phyloP scores from a whole-genome alignment of 768 basidiomycete species.

The Auriscalpium vulgare region DNA sequence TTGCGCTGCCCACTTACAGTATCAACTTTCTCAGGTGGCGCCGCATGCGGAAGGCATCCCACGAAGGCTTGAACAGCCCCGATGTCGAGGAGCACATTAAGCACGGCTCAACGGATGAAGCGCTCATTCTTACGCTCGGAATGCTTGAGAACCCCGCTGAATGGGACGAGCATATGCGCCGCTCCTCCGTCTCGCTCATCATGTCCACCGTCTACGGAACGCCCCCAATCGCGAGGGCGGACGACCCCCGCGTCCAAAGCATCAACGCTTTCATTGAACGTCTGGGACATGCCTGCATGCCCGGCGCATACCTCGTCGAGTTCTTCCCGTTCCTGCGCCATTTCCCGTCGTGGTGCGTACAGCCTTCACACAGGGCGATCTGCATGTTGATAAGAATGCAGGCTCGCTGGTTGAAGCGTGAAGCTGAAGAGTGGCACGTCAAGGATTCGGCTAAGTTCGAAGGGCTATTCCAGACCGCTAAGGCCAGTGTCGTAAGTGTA shows the following conservation, averaged over 20 bases:
- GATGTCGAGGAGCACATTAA: background rate
- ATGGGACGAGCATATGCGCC: background rate
- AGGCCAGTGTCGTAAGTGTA: background rate
- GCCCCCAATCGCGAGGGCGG: background rate
- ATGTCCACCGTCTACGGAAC: conserved; percentile 4
- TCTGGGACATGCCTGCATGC: conserved; percentile 2
- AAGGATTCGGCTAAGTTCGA: conserved; percentile 3
- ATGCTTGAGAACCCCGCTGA: background rate
- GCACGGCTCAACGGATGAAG: background rate
- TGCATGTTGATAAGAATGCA: background rate
- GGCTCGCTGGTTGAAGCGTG: conserved; percentile 19
- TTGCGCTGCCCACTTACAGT: background rate
- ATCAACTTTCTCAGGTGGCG: background rate
- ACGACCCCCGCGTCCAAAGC: background rate
- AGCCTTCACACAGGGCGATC: background rate
- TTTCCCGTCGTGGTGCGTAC: conserved; percentile 1
- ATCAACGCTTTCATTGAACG: background rate
- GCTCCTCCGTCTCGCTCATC: background rate
- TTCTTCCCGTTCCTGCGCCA: conserved; percentile 14
- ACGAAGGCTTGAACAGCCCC: background rate
- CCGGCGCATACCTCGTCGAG: conserved; percentile 17
- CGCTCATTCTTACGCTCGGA: background rate
- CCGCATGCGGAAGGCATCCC: background rate
- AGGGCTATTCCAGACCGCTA: conserved; percentile 3
- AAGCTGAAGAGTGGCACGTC: conserved; percentile 3